phyloP scores from a whole-genome alignment of 495 filamentous ascomycete species.

The Darksidea phi region DNA sequence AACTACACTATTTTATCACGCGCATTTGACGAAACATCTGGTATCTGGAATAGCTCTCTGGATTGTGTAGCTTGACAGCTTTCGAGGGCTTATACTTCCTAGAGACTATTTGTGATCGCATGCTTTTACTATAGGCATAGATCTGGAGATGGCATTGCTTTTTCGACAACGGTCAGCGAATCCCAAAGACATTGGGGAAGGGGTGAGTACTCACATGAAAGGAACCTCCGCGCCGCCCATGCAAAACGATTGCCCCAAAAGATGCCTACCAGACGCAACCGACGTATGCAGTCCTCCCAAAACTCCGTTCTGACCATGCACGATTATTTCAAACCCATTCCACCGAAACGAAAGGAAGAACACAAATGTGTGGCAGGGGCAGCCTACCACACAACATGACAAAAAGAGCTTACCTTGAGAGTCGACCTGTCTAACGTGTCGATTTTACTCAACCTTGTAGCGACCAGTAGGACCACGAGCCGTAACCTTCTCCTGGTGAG shows the following conservation, averaged over 20 bases:
- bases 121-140: too few species aligned
- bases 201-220: neutral
- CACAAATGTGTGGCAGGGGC: neutral
- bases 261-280: neutral
- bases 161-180: neutral
- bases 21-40: too few species aligned
- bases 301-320: neutral
- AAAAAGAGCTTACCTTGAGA: neutral
- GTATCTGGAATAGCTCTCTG: neutral
- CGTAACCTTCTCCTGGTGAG: slow-evolving; percentile 80
- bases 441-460: slow-evolving; percentile 76
- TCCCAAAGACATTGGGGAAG: neutral
- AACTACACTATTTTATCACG: too few species aligned
- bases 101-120: too few species aligned
- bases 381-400: neutral
- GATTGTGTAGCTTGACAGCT: too few species aligned
- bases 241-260: neutral
- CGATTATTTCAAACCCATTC: neutral
- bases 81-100: too few species aligned
- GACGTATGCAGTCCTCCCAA: neutral
- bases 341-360: neutral
- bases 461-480: slow-evolving; percentile 75
- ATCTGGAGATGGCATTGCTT: too few species aligned
- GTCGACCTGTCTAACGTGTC: neutral
- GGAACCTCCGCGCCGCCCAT: neutral